Evolutionary conservation across 805 yeast genomes (phyloP).

Genomic region (Ascoidea asiatica): DNA sequence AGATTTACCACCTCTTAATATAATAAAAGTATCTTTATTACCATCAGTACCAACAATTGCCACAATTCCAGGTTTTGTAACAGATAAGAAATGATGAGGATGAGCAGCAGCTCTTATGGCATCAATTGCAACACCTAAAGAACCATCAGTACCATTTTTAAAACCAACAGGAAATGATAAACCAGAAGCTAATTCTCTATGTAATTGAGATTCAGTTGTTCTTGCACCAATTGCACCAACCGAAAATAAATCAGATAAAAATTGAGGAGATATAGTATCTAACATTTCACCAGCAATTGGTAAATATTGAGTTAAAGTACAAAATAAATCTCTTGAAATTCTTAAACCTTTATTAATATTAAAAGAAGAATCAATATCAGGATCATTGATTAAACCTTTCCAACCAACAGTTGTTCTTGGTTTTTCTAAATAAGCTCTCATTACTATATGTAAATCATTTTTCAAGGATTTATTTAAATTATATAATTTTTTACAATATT

Average conservation of each 20-base stretch:
- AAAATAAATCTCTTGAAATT: slow-evolving; percentile 77
- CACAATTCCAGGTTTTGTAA: slow-evolving; percentile 91
- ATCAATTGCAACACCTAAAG: slow-evolving; percentile 85
- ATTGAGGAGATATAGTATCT: slow-evolving; percentile 96
- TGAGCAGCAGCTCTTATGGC: slow-evolving; percentile 87
- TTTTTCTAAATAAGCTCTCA: slow-evolving; percentile 97
- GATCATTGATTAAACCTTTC: slow-evolving; percentile 97
- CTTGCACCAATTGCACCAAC: slow-evolving; percentile 98
- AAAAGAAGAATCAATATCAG: slow-evolving; percentile 87
- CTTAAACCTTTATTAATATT: slow-evolving; percentile 90
- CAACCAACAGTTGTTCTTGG: slow-evolving; percentile 99
- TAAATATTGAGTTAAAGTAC: slow-evolving; percentile 63
- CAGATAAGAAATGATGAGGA: slow-evolving; percentile 89
- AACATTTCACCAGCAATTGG: slow-evolving; percentile 98
- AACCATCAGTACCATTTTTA: slow-evolving; percentile 97
- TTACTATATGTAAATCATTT: slow-evolving; percentile 70
- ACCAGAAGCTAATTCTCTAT: slow-evolving; percentile 94
- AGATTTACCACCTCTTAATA: slow-evolving; percentile 88
- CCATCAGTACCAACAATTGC: slow-evolving; percentile 96
- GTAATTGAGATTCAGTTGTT: slow-evolving; percentile 96
- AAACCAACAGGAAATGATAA: slow-evolving; percentile 96
- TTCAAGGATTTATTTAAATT: slow-evolving; percentile 46
- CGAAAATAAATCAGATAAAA: slow-evolving; percentile 82
- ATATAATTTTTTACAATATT: slow-evolving; percentile 61
- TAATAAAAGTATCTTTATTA: slow-evolving; percentile 79